These are phyloP conservation scores for Botrytis deweyae DNA, from an alignment of 2,329 filamentous ascomycete genomes.

Conservation along the genomic window DNA sequence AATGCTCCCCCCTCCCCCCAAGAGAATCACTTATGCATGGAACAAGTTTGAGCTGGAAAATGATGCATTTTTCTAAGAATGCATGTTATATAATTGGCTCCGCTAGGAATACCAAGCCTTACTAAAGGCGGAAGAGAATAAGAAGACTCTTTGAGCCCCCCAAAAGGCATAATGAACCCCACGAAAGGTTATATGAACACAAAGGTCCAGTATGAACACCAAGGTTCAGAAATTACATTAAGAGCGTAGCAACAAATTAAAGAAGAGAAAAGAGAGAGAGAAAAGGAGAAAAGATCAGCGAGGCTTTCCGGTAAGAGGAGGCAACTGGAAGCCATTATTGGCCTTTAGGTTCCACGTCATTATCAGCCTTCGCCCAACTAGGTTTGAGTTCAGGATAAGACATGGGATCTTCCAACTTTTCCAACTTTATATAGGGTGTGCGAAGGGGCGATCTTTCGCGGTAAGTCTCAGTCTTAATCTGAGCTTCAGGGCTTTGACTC, in stretches of 20 bases:
- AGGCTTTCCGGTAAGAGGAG: neutral
- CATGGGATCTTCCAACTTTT: neutral
- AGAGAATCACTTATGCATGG: neutral
- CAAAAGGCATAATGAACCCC: neutral
- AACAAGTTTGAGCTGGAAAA: neutral
- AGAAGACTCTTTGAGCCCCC: neutral
- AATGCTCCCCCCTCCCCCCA: too few relatives aligned
- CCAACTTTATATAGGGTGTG: neutral
- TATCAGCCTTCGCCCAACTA: too few relatives aligned
- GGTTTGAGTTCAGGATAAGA: neutral
- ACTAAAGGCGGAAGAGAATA: neutral
- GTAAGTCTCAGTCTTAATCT: neutral
- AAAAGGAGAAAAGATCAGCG: neutral
- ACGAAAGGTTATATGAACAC: neutral
- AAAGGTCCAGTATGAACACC: neutral
- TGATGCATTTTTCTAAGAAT: neutral
- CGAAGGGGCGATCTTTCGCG: neutral
- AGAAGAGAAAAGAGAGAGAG: neutral
- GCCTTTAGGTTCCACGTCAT: too few relatives aligned
- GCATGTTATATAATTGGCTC: neutral
- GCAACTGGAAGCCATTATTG: neutral
- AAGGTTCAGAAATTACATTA: neutral
- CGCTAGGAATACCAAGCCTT: neutral
- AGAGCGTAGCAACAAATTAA: neutral
- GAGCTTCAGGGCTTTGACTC: neutral